Evolutionary conservation across 805 yeast genomes (phyloP), one percentile per base, ranked within the genome.

Genomic region (Hanseniaspora vineae): DNA sequence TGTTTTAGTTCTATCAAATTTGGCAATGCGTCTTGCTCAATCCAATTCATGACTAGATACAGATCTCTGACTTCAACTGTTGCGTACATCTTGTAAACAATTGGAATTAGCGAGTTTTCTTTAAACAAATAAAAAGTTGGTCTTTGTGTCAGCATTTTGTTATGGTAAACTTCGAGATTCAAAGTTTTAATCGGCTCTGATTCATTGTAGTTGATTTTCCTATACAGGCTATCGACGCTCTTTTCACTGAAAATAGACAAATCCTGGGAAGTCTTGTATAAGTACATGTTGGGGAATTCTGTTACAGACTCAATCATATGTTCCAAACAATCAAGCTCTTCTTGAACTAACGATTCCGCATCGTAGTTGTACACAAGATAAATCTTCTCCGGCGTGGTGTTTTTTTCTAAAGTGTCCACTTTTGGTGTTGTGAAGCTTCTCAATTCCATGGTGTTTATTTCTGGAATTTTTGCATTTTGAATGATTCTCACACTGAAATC

Each of bases 61-160:
- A 62, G 61, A 52, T 76, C 71, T 52, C 92, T 70, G 48, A 75
- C 71, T 54, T 82, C 85, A 44, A 76, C 77, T 6, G 86, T 75
- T 0, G 80, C 78, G 62, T 76, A 78, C 48, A 76, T 78, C 53
- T 76, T 83, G 52, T 62, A 80, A 5, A 80, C 71, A 4, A 66
- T 64, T 0, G 84, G 72, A 32, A 73, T 56, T 48, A 76, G 58
- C 13, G 77, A 66, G 46, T 75, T 73, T 47, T 81, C 81, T 54
- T 76, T 80, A 59, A 80, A 74, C 19, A 81, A 66, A 31, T 78
- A 62, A 17, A 84, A 55, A 14, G 84, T 77, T 2, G 94, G 94
- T 35, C 68, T 67, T 8, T 80, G 69, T 0, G 87, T 70, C 23
- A 78, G 59, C 1, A 81, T 68, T 29, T 76, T 73, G 20, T 82